Percentiles rank a stretch among this genome's conserved stretches.
phyloP scores from a whole-genome alignment of 1,284 basidiomycete species.

The Farysia itapuensis region DNA sequence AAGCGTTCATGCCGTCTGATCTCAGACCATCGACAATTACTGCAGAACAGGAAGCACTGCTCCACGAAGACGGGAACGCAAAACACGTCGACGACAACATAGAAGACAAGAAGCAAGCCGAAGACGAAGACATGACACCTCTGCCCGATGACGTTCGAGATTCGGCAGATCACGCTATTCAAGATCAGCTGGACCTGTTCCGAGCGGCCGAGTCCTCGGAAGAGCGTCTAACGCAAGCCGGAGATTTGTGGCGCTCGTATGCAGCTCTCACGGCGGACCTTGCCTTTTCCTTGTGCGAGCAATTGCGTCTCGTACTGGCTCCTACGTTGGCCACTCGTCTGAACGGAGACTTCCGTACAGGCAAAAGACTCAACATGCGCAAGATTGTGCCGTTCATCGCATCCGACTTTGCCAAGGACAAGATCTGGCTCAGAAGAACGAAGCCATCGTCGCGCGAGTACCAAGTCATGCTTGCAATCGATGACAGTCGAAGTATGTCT shows the following conservation, averaged over 20 bases:
- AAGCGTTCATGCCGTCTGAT: conserved; percentile 49
- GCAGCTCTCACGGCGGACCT: conserved; percentile 86
- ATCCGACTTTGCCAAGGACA: conserved; percentile 98
- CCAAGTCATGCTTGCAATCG: conserved; percentile 89
- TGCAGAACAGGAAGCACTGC: conserved; percentile 20
- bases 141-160: conserved; percentile 44
- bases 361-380: conserved; percentile 98
- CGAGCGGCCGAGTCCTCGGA: conserved; percentile 68
- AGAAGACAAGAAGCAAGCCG: conserved; percentile 60
- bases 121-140: conserved; percentile 44
- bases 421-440: conserved; percentile 96
- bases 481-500: conserved; percentile 96
- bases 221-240: conserved; percentile 67
- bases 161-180: conserved; percentile 51
- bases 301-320: conserved; percentile 92
- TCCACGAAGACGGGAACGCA: conserved; percentile 25
- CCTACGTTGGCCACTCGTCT: conserved; percentile 92
- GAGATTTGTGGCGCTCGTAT: conserved; percentile 86
- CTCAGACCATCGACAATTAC: conserved; percentile 22
- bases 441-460: conserved; percentile 92
- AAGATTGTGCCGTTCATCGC: conserved; percentile 99
- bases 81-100: conserved; percentile 61
- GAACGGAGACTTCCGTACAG: conserved; percentile 95
- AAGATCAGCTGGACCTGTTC: conserved; percentile 61
- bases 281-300: conserved; percentile 77